These are phyloP conservation scores for Aspergillus latus DNA, from an alignment of 2,329 filamentous ascomycete genomes.

Conservation along the genomic window DNA sequence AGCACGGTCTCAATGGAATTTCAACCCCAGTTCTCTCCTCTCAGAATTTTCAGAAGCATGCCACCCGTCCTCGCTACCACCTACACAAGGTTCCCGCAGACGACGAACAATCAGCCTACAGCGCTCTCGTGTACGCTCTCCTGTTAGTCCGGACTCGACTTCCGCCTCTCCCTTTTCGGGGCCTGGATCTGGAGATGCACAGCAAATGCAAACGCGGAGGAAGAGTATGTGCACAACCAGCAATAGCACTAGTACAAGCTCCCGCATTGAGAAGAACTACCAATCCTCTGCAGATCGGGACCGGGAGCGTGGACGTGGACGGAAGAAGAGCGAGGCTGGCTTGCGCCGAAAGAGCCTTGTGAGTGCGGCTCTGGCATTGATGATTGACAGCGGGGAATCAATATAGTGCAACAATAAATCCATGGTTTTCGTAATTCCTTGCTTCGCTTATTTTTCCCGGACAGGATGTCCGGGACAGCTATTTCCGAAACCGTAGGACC, in stretches of 20 bases:
- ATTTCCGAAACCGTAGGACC: no score
- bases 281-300: conserved; percentile 23
- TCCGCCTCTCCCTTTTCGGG: not conserved
- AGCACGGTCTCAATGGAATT: not conserved
- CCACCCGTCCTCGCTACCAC: conserved; percentile 41
- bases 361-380: conserved; percentile 39
- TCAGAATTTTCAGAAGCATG: conserved; percentile 29
- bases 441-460: no score
- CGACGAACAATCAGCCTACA: conserved; percentile 30
- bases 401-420: not conserved
- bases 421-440: no score
- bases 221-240: conserved; percentile 32
- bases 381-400: conserved; percentile 27
- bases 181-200: conserved; percentile 2
- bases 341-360: conserved; percentile 40
- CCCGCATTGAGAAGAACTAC: conserved; percentile 38
- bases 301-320: conserved; percentile 9
- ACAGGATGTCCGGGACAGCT: no score
- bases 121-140: conserved; percentile 32
- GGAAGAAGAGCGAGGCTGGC: conserved; percentile 38
- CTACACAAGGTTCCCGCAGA: conserved; percentile 31
- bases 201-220: conserved; percentile 17
- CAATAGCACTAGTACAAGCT: not conserved
- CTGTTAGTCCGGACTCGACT: conserved; percentile 8
- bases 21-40: conserved; percentile 9